phyloP scores from a whole-genome alignment of 2,329 filamentous ascomycete genomes.

The Cadophora sp. region DNA sequence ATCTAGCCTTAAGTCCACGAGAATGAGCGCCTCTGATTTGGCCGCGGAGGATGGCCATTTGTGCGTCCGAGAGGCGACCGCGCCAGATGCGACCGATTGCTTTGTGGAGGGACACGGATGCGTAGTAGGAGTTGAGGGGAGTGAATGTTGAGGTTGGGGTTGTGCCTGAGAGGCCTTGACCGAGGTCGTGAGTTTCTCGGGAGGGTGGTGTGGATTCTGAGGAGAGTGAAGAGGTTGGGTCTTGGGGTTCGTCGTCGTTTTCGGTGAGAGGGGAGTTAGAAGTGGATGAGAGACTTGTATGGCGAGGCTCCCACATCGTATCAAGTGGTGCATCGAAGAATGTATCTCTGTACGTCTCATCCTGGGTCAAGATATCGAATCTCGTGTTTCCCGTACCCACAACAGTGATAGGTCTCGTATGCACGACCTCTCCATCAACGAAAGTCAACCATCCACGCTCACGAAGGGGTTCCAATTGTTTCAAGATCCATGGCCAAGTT shows the following conservation, averaged over 20 bases:
- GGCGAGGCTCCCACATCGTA: slow-evolving; percentile 42
- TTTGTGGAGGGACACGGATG: slow-evolving; percentile 62
- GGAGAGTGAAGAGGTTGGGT: not conserved
- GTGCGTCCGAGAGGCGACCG: slow-evolving; percentile 53
- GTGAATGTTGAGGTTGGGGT: slow-evolving; percentile 50
- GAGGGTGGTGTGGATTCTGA: not conserved
- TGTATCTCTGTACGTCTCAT: slow-evolving; percentile 62
- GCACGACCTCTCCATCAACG: slow-evolving; percentile 57
- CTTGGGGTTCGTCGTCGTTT: not conserved
- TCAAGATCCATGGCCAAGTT: slow-evolving; percentile 59
- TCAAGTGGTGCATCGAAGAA: slow-evolving; percentile 72
- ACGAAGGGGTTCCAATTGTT: slow-evolving; percentile 65
- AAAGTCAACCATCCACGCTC: slow-evolving; percentile 62
- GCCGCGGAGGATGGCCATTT: slow-evolving; percentile 52
- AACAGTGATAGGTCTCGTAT: slow-evolving; percentile 67
- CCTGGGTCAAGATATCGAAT: slow-evolving; percentile 61
- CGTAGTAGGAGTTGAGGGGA: slow-evolving; percentile 68
- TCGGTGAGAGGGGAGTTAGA: not conserved
- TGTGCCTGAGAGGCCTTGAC: slow-evolving; percentile 54
- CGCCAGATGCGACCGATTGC: slow-evolving; percentile 58
- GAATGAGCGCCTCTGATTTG: slow-evolving; percentile 57
- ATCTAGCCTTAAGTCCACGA: slow-evolving; percentile 62
- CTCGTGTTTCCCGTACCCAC: slow-evolving; percentile 72
- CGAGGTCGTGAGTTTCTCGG: slow-evolving; percentile 32
- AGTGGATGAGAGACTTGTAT: not conserved